Base-by-base conservation (phyloP, 306 rosid genomes). In the Prinsepia uniflora region DNA sequence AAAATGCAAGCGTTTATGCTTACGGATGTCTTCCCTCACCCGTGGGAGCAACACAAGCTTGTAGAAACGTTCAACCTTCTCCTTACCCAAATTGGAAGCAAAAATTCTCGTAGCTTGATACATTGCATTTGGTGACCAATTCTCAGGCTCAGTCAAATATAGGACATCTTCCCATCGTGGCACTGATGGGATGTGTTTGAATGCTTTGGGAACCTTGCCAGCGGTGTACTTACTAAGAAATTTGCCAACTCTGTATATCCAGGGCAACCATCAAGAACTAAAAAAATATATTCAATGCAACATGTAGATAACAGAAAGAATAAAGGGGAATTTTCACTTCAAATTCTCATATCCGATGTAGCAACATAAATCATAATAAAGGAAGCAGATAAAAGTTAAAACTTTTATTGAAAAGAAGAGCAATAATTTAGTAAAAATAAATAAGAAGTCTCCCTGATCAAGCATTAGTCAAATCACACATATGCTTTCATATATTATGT, bases 91-190 rank as follows among this genome's bases (percentile, higher is more conserved):
- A 80, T 86, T 90, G 71, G 98, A 94, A 60, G 97, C 83, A 48
- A 94, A 94, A 71, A 90, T 86, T 69, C 92, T 87, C 34, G 95
- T 89, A 56, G 96, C 92, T 81, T 90, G 97, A 76, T 75, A 94
- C 82, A 90, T 72, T 2, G 96, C 97, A 84, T 87, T 86, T 49
- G 98, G 96, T 8, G 98, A 94, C 98, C 97, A 94, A 13, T 87
- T 90, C 63, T 90, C 91, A 50, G 98, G 98, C 81, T 89, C 94
- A 8, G 97, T 94, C 49, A 90, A 19, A 75, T 90, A 87, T n/a
- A 94, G 72, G 62, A 83, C 75, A 77, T 89, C 90, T 77, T 94
- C 98, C 98, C 97, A 94, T 10, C 61, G 85, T 52, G 72, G 68
- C 90, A 86, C 73, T 30, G 96, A 74, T 63, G 97, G 86, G 61